These are phyloP conservation scores for Domatiomyces globalis DNA, from an alignment of 2,329 filamentous ascomycete genomes.

Conservation along the genomic window DNA sequence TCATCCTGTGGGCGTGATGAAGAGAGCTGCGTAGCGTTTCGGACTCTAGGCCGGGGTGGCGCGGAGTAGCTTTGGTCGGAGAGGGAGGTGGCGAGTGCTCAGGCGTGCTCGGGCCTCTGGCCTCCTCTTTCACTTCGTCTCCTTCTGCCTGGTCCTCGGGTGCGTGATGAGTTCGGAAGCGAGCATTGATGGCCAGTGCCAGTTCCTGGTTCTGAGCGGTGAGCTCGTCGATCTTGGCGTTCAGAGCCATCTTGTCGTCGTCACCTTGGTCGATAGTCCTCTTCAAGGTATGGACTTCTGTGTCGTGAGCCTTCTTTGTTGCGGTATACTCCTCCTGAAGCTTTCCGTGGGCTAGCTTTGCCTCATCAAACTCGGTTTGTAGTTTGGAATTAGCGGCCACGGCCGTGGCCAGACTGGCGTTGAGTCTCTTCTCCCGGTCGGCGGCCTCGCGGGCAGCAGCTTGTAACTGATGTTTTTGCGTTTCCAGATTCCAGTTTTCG, in stretches of 20 bases:
- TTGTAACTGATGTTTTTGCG: conserved; percentile 71
- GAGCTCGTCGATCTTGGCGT: conserved; percentile 77
- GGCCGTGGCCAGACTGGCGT: conserved; percentile 53
- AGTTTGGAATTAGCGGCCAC: conserved; percentile 61
- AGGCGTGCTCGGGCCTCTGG: conserved; percentile 57
- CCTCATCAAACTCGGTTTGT: conserved; percentile 81
- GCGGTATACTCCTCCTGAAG: conserved; percentile 67
- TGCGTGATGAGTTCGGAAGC: conserved; percentile 52
- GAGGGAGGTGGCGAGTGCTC: conserved; percentile 85
- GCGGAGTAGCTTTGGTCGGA: conserved; percentile 78
- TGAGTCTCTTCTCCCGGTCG: conserved; percentile 71
- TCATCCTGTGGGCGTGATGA: conserved; percentile 87
- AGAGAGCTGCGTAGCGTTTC: conserved; percentile 92
- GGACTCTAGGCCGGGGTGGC: conserved; percentile 73
- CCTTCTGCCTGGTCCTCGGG: conserved; percentile 29
- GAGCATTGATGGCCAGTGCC: conserved; percentile 65
- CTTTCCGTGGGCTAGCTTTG: conserved; percentile 65
- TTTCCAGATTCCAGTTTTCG: conserved; percentile 96
- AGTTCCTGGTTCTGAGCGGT: conserved; percentile 82
- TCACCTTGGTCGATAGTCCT: conserved; percentile 67
- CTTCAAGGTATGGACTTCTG: conserved; percentile 71
- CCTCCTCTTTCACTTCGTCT: conserved; percentile 42
- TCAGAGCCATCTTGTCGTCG: conserved; percentile 60
- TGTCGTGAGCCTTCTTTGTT: conserved; percentile 68
- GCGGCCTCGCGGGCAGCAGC: conserved; percentile 58